phyloP scores from a whole-genome alignment of 2,329 filamentous ascomycete genomes.

The Claviceps cyperi region DNA sequence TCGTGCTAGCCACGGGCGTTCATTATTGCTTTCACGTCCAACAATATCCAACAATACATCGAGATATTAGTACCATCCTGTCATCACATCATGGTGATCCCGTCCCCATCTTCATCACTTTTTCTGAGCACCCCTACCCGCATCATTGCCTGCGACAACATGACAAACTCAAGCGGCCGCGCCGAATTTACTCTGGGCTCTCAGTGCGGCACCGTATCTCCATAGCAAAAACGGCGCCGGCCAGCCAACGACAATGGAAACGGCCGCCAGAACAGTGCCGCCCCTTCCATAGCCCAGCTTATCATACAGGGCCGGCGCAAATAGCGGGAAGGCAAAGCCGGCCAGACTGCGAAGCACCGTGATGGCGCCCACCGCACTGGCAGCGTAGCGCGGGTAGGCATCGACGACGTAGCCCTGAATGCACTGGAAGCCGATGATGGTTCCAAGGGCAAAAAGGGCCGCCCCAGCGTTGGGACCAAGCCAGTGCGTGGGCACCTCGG shows the following conservation, averaged over 20 bases:
- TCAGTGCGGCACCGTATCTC: neutral
- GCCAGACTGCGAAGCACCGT: conserved; percentile 32
- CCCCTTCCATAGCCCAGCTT: conserved; percentile 27
- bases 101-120: too few relatives aligned
- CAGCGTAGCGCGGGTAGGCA: conserved; percentile 30
- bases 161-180: neutral
- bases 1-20: too few relatives aligned
- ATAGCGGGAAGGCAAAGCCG: conserved; percentile 37
- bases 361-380: conserved; percentile 28
- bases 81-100: too few relatives aligned
- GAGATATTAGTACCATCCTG: too few relatives aligned
- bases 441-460: conserved; percentile 21
- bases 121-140: too few relatives aligned
- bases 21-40: too few relatives aligned
- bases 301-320: conserved; percentile 31
- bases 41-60: too few relatives aligned
- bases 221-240: conserved; percentile 2
- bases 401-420: conserved; percentile 33
- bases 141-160: too few relatives aligned
- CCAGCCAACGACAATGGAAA: conserved; percentile 19
- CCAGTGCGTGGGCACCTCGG: conserved; percentile 27
- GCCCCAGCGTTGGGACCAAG: conserved; percentile 31
- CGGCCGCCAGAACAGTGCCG: conserved; percentile 26
- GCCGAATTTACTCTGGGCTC: neutral
- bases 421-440: conserved; percentile 27